These are phyloP conservation scores for Phytophthora chlamydospora DNA, from an alignment of 352 stramenopile genomes.

Conservation along the genomic window DNA sequence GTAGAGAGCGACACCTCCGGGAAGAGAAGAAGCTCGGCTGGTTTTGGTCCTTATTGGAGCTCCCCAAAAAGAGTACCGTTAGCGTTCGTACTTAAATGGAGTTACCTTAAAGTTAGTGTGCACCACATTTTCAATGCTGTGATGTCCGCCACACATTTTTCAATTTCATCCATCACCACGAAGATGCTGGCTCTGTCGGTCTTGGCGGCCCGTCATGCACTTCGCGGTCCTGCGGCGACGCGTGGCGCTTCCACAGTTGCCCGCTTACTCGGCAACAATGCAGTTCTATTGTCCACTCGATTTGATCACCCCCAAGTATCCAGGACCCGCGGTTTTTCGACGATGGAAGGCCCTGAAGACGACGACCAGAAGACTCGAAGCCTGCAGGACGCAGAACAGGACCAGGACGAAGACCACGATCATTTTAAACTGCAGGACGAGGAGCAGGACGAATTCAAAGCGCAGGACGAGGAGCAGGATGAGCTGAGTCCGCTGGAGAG, in stretches of 20 bases:
- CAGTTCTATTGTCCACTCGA: not conserved
- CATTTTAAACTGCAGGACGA: constrained; percentile 9
- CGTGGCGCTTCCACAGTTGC: not conserved
- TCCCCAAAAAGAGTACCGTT: constrained; percentile 8
- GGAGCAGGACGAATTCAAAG: not conserved
- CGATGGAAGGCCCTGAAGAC: constrained; percentile 7
- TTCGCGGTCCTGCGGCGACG: not conserved
- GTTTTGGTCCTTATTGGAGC: constrained; percentile 17
- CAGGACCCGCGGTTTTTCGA: constrained; percentile 22
- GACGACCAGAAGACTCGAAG: constrained; percentile 13
- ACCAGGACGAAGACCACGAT: constrained; percentile 12
- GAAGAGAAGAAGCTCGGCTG: constrained; percentile 9
- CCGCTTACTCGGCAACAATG: constrained; percentile 8
- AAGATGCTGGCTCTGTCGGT: constrained; percentile 31
- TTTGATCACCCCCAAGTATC: not conserved
- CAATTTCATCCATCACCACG: too few species aligned
- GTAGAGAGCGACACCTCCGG: constrained; percentile 14
- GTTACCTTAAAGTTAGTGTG: too few species aligned
- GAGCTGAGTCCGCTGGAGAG: constrained; percentile 67
- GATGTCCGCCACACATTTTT: constrained; percentile 13
- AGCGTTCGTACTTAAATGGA: constrained; percentile 21
- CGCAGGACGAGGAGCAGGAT: not conserved
- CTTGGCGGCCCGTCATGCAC: constrained; percentile 16
- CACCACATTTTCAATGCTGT: not conserved
- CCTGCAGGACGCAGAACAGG: constrained; percentile 23